phyloP scores from a whole-genome alignment of 495 filamentous ascomycete species.

The Lichenothelia convexa region DNA sequence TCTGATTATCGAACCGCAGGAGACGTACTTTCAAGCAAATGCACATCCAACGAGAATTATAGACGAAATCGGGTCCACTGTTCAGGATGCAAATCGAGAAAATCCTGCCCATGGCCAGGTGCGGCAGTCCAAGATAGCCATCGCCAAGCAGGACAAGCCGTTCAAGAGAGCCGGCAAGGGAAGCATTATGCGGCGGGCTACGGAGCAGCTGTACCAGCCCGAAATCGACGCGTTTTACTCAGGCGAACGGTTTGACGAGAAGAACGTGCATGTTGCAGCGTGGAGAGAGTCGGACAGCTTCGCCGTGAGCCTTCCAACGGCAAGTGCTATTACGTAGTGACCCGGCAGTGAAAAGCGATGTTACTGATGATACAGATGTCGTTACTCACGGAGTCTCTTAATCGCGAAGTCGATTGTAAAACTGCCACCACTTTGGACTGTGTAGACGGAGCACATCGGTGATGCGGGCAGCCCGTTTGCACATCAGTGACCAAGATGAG shows the following conservation, averaged over 20 bases:
- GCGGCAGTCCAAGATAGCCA: conserved; percentile 22
- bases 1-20: conserved; percentile 32
- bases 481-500: no score
- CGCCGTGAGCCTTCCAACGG: not conserved
- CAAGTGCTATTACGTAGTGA: no score
- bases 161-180: conserved; percentile 27
- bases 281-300: not conserved
- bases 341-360: not conserved
- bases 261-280: not conserved
- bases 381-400: not conserved
- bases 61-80: conserved; percentile 26
- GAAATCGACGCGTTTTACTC: conserved; percentile 25
- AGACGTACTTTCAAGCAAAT: not conserved
- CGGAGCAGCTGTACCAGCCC: conserved; percentile 13
- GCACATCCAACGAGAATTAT: no score
- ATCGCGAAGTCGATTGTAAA: no score
- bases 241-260: conserved; percentile 8
- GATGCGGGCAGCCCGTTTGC: no score
- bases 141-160: conserved; percentile 20
- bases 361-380: not conserved
- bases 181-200: conserved; percentile 23
- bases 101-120: conserved; percentile 27
- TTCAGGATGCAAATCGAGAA: conserved; percentile 28
- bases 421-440: no score
- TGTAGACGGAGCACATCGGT: no score